Base-by-base conservation (phyloP, 176 grass and related monocot species). In the Otatea glauca region DNA sequence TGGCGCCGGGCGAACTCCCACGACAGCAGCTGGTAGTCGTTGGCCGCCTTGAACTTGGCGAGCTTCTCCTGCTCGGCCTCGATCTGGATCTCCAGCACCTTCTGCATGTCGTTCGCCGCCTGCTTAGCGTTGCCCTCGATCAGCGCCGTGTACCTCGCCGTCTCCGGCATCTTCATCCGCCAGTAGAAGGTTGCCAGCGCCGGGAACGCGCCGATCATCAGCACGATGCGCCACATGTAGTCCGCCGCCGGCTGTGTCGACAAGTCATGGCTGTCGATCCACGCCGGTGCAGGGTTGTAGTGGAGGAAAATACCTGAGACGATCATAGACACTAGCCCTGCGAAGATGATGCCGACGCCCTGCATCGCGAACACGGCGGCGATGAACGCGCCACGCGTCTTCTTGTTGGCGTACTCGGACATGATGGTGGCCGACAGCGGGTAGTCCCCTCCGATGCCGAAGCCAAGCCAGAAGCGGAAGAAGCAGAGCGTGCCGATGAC, bases 361-460 rank as follows among this genome's bases (percentile, higher is more conserved):
- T 91, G 89, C 89, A 91, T 91, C 2, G 89, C 89, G 85, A 91
- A 91, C 9, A 91, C 89, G 1, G 85, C 89, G 64, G 89, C 89
- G 42, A 91, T 87, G 72, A 91, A 91, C 0, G 86, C 90, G 6
- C 90, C 89, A 14, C 86, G 82, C 5, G 86, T 92, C 71, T 83
- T 88, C 81, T 92, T 88, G 90, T 92, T 88, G 60, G 90, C 65
- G 78, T 88, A 92, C 81, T 92, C 86, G 25, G 90, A 92, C 90
- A 92, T 92, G 74, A 91, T 91, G 0, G 81, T 95, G 0, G 93
- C 90, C 1, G 88, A 90, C 3, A 95, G 85, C 55, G 93, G 90
- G 63, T 95, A 95, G 87, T 95, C 93, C 0, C 92, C 93, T 44
- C 93, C 93, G 68, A 95, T 90, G 44, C 88, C 93, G 54, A 95